Base-by-base conservation (phyloP, 2,329 filamentous ascomycete species). In the Ramichloridium luteum region DNA sequence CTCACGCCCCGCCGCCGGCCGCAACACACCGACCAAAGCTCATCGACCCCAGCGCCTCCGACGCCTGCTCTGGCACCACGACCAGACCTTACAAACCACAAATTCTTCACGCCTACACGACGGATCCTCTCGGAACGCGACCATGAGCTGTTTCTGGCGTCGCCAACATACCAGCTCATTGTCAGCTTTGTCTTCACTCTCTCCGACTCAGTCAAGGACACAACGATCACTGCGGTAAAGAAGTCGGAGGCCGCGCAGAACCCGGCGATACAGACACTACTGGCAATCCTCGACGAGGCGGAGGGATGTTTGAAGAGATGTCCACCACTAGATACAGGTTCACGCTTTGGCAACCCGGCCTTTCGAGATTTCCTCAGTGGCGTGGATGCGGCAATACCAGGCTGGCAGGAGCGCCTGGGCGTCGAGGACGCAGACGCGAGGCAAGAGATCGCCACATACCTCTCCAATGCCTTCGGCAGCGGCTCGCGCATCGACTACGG, bases 401-500 rank as follows among this genome's bases (percentile, higher is more conserved):
- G 50, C 23, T 88, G 81, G 80, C 81, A 88, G 51, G 52, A 58
- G 18, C 54, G 57, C 27, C 64, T 86, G 2, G 71, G 70, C 4
- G 39, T 82, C 6, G 49, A 55, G 2, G 54, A 64, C 11, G 18
- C 20, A 4, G 56, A 56, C 1, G 78, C 79, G 10, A 65, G 78
- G 28, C 59, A 68, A 3, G 90, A 98, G 54, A 64, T 80, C 4
- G 77, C 78, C 1, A 74, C 77, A 16, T 98, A 98, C 58, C 68
- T 98, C 18, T 61, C 71, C 41, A 72, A 93, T 50, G 78, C 81
- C 0, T 86, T 96, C 43, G 90, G 90, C 27, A 93, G 93, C 53
- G 72, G 77, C 27, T 72, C 72, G 31, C 74, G 88, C 25, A 90
- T 98, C 49, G 90, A 98, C 61, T 98, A 98, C 56, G 90, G 90